Percentiles rank a stretch among this genome's conserved stretches.
Evolutionary conservation across 2,329 filamentous ascomycete species (phyloP).

Genomic region (Fusarium sp.): DNA sequence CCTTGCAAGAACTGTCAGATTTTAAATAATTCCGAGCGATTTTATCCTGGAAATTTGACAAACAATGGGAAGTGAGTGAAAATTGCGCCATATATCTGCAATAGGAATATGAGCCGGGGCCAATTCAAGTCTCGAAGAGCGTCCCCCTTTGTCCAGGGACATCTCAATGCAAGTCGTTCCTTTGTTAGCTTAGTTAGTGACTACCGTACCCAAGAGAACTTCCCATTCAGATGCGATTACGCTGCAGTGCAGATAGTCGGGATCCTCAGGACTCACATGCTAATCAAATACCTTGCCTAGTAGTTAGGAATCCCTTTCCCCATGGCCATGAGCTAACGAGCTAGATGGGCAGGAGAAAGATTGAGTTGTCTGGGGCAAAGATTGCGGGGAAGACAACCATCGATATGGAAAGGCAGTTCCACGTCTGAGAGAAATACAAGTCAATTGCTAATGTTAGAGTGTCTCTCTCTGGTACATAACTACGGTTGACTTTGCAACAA

Average conservation of each 20-base stretch:
- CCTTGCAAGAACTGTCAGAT: background rate
- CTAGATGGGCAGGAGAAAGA: conserved; percentile 3
- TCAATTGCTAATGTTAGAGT: background rate
- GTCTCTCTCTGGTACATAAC: background rate
- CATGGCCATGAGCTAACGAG: background rate
- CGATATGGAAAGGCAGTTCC: background rate
- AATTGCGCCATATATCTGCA: conserved; percentile 9
- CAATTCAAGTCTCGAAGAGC: background rate
- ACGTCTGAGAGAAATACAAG: background rate
- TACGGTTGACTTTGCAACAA: background rate
- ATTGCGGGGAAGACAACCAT: conserved; percentile 23
- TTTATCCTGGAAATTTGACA: conserved; percentile 2
- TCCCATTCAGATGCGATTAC: background rate
- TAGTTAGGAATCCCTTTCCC: background rate
- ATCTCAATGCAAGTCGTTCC: conserved; percentile 10
- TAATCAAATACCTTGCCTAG: background rate
- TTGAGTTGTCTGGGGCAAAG: conserved; percentile 7
- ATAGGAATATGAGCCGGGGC: conserved; percentile 23
- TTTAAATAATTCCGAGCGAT: background rate
- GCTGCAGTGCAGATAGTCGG: background rate
- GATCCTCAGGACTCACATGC: conserved; percentile 11
- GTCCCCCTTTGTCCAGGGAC: background rate
- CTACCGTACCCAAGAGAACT: background rate
- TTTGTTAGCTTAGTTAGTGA: conserved; percentile 8
- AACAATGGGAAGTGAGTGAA: background rate